A percentile compares a stretch with the other conserved stretches of the same genome.
Evolutionary conservation across 2,329 filamentous ascomycete genomes (phyloP).

Genomic region (Periconia sp.): DNA sequence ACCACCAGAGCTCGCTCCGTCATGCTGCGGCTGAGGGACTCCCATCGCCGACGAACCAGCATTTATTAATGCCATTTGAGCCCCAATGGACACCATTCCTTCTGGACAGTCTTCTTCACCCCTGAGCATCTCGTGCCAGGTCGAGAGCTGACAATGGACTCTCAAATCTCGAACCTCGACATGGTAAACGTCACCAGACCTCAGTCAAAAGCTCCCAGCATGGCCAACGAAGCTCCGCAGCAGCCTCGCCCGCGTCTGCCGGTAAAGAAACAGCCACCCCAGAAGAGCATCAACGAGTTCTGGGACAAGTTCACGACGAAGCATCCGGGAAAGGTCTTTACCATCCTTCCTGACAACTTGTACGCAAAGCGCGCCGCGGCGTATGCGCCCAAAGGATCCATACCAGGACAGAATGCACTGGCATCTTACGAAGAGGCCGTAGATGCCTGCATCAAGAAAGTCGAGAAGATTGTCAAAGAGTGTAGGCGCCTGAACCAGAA

Average conservation of each 20-base stretch:
- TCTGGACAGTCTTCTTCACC: conserved; percentile 18
- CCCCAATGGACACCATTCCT: conserved; percentile 35
- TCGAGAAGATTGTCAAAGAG: conserved; percentile 63
- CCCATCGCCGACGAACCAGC: conserved; percentile 11
- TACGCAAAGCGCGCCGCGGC: conserved; percentile 67
- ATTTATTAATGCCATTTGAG: conserved; percentile 31
- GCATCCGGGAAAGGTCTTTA: conserved; percentile 74
- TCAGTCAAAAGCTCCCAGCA: conserved; percentile 44
- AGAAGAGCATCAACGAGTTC: conserved; percentile 73
- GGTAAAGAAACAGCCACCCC: conserved; percentile 62
- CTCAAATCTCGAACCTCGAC: conserved; percentile 42
- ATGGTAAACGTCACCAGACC: conserved; percentile 44
- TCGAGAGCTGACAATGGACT: conserved; percentile 40
- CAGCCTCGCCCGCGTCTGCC: conserved; percentile 28
- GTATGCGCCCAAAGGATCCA: conserved; percentile 58
- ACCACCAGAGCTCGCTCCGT: conserved; percentile 28
- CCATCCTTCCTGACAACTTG: conserved; percentile 71
- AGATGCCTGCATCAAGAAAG: conserved; percentile 68
- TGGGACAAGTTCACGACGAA: conserved; percentile 74
- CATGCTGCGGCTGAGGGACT: conserved; percentile 39
- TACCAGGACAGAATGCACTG: conserved; percentile 67
- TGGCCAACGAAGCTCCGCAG: conserved; percentile 34
- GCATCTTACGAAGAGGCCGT: conserved; percentile 76
- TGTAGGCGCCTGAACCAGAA: conserved; percentile 82
- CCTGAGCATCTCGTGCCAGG: conserved; percentile 20